Percentiles rank a stretch among this genome's conserved stretches.
phyloP scores from a whole-genome alignment of 306 rosid genomes.

The Vicia sativa region DNA sequence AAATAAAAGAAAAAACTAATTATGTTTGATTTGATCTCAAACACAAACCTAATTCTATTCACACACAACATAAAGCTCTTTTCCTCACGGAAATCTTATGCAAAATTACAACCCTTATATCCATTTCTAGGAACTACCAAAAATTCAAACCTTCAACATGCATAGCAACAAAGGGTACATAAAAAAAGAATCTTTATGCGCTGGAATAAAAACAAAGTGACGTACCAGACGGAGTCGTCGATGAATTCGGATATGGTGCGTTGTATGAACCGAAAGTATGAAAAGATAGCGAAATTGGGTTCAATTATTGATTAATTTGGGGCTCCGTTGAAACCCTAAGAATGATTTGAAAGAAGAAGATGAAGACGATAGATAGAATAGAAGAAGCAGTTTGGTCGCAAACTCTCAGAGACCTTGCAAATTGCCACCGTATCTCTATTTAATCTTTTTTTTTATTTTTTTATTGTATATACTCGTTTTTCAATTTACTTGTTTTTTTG shows the following conservation, averaged over 20 bases:
- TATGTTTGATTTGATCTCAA: background rate
- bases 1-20: constrained; percentile 28
- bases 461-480: no score
- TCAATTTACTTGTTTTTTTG: no score
- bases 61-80: background rate
- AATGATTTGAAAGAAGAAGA: constrained; percentile 14
- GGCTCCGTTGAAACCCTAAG: constrained; percentile 30
- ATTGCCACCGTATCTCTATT: constrained; percentile 23
- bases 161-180: no score
- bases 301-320: constrained; percentile 7
- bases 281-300: background rate
- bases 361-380: constrained; percentile 9
- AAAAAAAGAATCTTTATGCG: no score
- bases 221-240: background rate
- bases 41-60: background rate
- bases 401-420: constrained; percentile 7
- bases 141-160: background rate
- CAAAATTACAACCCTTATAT: background rate
- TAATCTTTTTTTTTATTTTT: background rate
- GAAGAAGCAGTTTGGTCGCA: constrained; percentile 9
- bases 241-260: background rate
- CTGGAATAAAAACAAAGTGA: background rate
- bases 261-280: constrained; percentile 5
- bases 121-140: background rate
- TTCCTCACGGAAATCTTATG: background rate